Base-by-base conservation (phyloP, 2,329 filamentous ascomycete genomes). In the Westerdykella aurantiaca region DNA sequence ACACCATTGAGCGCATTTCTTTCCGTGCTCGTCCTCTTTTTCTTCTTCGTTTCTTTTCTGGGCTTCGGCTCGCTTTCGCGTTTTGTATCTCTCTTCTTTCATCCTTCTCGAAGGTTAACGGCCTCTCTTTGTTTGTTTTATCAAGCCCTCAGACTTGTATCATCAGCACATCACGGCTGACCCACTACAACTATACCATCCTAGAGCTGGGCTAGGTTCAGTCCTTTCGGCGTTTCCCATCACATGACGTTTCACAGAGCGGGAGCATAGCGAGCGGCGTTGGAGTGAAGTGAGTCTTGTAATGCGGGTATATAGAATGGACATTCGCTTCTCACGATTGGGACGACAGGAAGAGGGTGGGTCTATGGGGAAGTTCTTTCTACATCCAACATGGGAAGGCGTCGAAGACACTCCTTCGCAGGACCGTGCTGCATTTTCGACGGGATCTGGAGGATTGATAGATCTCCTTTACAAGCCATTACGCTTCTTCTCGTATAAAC, bases 261-360 rank as follows among this genome's bases (percentile, higher is more conserved):
- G 16, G 38, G 45, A 21, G 41, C 39, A 50, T 39, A 25, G 23
- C 35, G 39, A 35, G 37, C 40, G 49, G 49, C 37, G 47, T 45
- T 47, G 48, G 47, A 50, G 23, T 29, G 25, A 12, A 50, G 23
- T 29, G 25, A 12, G 25, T 29, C 11, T n/a, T 25, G 47, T 58
- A 58, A 56, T 58, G 33, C 44, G 43, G 38, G 12, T 34, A 41
- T 46, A 48, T 37, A 43, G 29, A 22, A 31, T 43, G 55, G 51
- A 56, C 55, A 52, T 43, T 56, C 47, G 31, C 41, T 58, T 47
- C n/a, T 38, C 6, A 38, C 18, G 37, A 38, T 38, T 4, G 4
- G 33, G 16, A 14, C n/a, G 17, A 16, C 33, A 35, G 33, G 33
- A 14, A 35, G 7, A 12, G 33, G 13, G 5, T 35, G 33, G n/a